These are phyloP conservation scores for Colletotrichum spaethianum DNA, from an alignment of 2,329 filamentous ascomycete genomes.

Conservation along the genomic window DNA sequence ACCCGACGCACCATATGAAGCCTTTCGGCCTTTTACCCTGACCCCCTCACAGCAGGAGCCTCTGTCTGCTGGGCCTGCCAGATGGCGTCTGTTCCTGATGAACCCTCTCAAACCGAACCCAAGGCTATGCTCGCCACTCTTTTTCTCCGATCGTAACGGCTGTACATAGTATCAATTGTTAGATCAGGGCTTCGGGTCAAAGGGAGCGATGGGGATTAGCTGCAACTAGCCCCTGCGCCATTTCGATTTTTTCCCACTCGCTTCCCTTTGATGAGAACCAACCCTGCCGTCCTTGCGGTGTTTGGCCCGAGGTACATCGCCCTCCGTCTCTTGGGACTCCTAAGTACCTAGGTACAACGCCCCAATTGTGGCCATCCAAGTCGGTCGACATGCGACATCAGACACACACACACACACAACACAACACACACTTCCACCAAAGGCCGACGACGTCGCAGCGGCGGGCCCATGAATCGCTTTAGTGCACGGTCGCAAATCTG, in stretches of 20 bases:
- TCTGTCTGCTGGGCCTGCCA: not conserved
- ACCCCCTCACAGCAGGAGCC: not conserved
- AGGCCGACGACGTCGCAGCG: constrained; percentile 21
- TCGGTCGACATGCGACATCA: constrained; percentile 40
- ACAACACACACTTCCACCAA: constrained; percentile 1
- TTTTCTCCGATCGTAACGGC: not conserved
- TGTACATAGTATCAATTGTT: not conserved
- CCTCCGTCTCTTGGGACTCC: not conserved
- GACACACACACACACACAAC: constrained; percentile 26
- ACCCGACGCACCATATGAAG: constrained; percentile 8
- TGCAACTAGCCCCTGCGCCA: constrained; percentile 3
- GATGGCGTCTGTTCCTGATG: constrained; percentile 1
- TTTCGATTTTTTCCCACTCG: not conserved
- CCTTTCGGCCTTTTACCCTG: not conserved
- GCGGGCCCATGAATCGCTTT: constrained; percentile 34
- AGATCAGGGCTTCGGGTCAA: not conserved
- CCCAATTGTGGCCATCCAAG: constrained; percentile 17
- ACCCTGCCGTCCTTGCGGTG: constrained; percentile 13
- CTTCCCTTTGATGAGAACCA: constrained; percentile 8
- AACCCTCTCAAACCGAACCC: not conserved
- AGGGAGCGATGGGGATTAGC: constrained; percentile 17
- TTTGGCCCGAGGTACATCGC: constrained; percentile 19
- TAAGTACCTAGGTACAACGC: constrained; percentile 25
- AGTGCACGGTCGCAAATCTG: constrained; percentile 29
- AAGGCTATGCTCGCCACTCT: constrained; percentile 9